Evolutionary conservation across 208 protist genomes (phyloP).

Genomic region (Leishmania tropica): DNA sequence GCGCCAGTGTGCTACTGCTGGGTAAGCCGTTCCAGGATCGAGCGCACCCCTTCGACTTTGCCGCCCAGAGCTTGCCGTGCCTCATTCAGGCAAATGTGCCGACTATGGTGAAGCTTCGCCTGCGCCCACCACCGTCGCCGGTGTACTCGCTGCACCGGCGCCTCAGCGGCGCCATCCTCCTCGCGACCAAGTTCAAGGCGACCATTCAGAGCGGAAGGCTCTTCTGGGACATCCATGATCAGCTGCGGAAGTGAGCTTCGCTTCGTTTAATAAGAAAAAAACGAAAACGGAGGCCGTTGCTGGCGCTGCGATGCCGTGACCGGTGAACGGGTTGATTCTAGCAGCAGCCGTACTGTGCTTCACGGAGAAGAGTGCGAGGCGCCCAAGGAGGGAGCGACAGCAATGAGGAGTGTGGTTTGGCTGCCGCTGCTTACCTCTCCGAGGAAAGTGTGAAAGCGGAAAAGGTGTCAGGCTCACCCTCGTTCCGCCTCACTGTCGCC

Average conservation of each 20-base stretch:
- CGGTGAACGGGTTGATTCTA: background rate
- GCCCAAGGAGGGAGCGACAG: too few relatives aligned
- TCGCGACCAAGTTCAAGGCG: conserved; percentile 91
- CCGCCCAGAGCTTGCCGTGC: conserved; percentile 75
- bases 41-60: conserved; percentile 87
- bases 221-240: conserved; percentile 78
- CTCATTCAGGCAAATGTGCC: conserved; percentile 87
- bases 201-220: conserved; percentile 66
- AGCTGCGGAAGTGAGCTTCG: conserved; percentile 6
- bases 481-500: background rate
- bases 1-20: conserved; percentile 84
- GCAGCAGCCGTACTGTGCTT: background rate
- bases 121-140: conserved; percentile 86
- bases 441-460: background rate
- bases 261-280: background rate
- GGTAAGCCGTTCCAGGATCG: conserved; percentile 89
- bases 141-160: conserved; percentile 97
- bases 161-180: conserved; percentile 93
- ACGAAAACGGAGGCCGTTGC: background rate
- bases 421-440: background rate
- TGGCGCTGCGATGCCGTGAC: background rate
- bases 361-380: background rate
- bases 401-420: background rate
- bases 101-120: conserved; percentile 93
- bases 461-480: background rate